A percentile compares a stretch with the other conserved stretches of the same genome.
phyloP scores from a whole-genome alignment of 768 basidiomycete genomes.

The Mycena polygramma region DNA sequence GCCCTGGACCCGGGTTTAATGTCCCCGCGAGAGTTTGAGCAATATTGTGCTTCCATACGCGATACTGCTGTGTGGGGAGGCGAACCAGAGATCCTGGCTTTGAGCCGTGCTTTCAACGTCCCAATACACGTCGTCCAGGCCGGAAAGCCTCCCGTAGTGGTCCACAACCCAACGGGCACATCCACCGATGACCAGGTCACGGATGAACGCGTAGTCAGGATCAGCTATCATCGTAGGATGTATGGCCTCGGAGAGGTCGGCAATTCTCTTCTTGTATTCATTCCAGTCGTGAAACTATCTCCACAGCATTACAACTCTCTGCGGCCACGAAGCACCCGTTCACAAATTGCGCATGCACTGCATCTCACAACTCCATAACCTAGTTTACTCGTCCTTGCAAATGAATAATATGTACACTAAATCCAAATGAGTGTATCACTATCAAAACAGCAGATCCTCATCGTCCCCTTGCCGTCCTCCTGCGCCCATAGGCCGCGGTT shows the following conservation, averaged over 20 bases:
- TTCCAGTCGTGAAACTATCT: slow-evolving; percentile 19
- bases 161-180: slow-evolving; percentile 72
- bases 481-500: slow-evolving; percentile 73
- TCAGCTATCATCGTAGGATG: slow-evolving; percentile 94
- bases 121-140: slow-evolving; percentile 94
- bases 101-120: slow-evolving; percentile 83
- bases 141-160: slow-evolving; percentile 84
- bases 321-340: slow-evolving; percentile 61
- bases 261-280: slow-evolving; percentile 25
- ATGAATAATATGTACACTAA: slow-evolving; percentile 24
- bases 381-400: slow-evolving; percentile 16
- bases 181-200: slow-evolving; percentile 42
- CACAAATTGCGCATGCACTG: slow-evolving; percentile 44
- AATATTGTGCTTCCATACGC: slow-evolving; percentile 84
- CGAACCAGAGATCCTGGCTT: slow-evolving; percentile 95
- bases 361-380: slow-evolving; percentile 39
- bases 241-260: slow-evolving; percentile 96
- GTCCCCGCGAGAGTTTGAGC: slow-evolving; percentile 70
- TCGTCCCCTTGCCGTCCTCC: slow-evolving; percentile 61
- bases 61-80: slow-evolving; percentile 97
- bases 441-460: slow-evolving; percentile 78
- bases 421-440: slow-evolving; percentile 45
- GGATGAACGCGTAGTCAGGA: slow-evolving; percentile 64
- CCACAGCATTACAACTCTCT: slow-evolving; percentile 90
- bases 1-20: slow-evolving; percentile 79